These are phyloP conservation scores for Ceratocystis destructans DNA, from an alignment of 2,329 filamentous ascomycete species.

Conservation along the genomic window DNA sequence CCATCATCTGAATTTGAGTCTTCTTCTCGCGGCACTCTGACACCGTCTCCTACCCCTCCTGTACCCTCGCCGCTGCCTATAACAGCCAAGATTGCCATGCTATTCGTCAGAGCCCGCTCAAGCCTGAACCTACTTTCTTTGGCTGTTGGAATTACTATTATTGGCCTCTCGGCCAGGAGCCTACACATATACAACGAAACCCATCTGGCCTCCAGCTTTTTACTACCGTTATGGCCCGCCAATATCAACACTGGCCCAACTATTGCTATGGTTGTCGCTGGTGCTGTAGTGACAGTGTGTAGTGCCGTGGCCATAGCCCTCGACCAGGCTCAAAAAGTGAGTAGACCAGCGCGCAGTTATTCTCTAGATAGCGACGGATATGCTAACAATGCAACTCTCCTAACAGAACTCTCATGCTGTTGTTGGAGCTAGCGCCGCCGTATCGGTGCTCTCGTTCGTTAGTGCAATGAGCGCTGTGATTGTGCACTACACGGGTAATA, in stretches of 20 bases:
- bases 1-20: constrained; percentile 36
- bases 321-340: constrained; percentile 38
- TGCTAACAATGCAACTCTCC: constrained; percentile 18
- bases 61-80: constrained; percentile 26
- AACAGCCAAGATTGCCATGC: constrained; percentile 27
- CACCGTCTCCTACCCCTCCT: constrained; percentile 19
- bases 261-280: constrained; percentile 39
- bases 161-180: constrained; percentile 42
- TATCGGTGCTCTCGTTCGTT: constrained; percentile 44
- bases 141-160: constrained; percentile 36
- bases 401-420: constrained; percentile 17
- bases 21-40: constrained; percentile 28
- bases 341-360: constrained; percentile 23
- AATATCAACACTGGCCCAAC: constrained; percentile 44
- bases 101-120: constrained; percentile 33
- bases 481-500: constrained; percentile 15
- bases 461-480: constrained; percentile 39
- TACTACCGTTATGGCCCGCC: constrained; percentile 44
- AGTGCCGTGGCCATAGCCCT: constrained; percentile 36
- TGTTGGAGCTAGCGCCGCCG: constrained; percentile 25
- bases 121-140: constrained; percentile 38
- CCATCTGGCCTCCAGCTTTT: constrained; percentile 33
- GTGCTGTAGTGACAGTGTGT: constrained; percentile 35
- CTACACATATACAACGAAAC: constrained; percentile 43
- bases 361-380: neutral